phyloP scores from a whole-genome alignment of 2,329 filamentous ascomycete genomes.

The Exophiala bonariae region DNA sequence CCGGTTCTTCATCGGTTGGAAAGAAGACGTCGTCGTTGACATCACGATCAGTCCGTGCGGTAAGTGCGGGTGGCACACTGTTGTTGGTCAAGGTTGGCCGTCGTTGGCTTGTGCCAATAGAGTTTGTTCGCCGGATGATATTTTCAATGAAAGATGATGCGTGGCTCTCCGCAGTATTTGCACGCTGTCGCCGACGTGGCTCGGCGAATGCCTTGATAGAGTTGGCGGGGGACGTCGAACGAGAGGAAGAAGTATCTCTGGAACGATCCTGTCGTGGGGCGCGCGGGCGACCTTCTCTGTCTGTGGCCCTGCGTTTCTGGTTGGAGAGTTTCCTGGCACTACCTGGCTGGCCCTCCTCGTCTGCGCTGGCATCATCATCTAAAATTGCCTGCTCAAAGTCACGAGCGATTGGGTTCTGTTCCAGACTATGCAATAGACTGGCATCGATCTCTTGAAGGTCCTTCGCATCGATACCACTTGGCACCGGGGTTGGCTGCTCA shows the following conservation, averaged over 20 bases:
- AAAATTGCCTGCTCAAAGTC: constrained; percentile 86
- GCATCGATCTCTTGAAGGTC: constrained; percentile 42
- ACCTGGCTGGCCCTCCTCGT: constrained; percentile 33
- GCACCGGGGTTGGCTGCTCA: constrained; percentile 20
- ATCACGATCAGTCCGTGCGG: constrained; percentile 59
- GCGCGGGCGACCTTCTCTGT: constrained; percentile 27
- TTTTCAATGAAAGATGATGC: constrained; percentile 56
- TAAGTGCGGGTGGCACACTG: constrained; percentile 44
- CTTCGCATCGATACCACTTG: constrained; percentile 37
- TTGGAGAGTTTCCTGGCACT: constrained; percentile 38
- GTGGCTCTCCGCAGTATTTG: constrained; percentile 64
- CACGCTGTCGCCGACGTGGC: constrained; percentile 78
- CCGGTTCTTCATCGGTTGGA: constrained; percentile 72
- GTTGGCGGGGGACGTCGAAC: constrained; percentile 85
- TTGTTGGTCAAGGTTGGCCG: constrained; percentile 61
- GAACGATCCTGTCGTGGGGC: constrained; percentile 42
- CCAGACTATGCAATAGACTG: constrained; percentile 15
- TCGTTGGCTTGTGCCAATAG: constrained; percentile 64
- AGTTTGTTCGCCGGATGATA: constrained; percentile 63
- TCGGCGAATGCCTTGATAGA: constrained; percentile 97
- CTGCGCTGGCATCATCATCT: constrained; percentile 64
- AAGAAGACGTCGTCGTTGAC: constrained; percentile 92
- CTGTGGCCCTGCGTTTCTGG: constrained; percentile 22
- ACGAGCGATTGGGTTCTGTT: constrained; percentile 52
- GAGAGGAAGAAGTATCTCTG: constrained; percentile 55